These are phyloP conservation scores for Tulasnella calospora DNA, from an alignment of 768 basidiomycete species.

Conservation along the genomic window DNA sequence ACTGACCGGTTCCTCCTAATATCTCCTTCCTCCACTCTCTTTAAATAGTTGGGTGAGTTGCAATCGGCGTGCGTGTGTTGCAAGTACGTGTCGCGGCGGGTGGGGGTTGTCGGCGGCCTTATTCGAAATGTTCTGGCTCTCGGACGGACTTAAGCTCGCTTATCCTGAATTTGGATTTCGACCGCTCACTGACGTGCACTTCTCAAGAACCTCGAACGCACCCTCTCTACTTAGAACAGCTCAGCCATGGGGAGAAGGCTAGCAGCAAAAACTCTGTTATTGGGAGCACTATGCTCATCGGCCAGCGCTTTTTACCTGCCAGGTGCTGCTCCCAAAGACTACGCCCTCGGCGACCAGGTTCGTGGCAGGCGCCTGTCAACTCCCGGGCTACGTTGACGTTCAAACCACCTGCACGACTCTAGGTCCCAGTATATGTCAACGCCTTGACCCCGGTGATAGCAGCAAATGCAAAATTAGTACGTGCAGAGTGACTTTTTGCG, in stretches of 20 bases:
- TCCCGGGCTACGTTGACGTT: background rate
- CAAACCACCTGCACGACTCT: background rate
- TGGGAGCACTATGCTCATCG: constrained; percentile 12
- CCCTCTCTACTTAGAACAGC: background rate
- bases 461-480: constrained; percentile 34
- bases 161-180: constrained; percentile 4
- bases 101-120: background rate
- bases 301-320: constrained; percentile 83
- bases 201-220: background rate
- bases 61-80: background rate
- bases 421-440: constrained; percentile 77
- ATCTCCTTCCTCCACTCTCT: constrained; percentile 12
- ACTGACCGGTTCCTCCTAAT: constrained; percentile 6
- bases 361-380: background rate
- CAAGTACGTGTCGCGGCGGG: constrained; percentile 4
- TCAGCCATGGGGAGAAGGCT: background rate
- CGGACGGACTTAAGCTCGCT: constrained; percentile 16
- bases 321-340: constrained; percentile 79
- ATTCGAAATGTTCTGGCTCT: constrained; percentile 3
- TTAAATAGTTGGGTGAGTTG: constrained; percentile 3
- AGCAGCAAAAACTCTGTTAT: background rate
- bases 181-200: background rate
- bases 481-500: constrained; percentile 23
- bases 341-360: constrained; percentile 55
- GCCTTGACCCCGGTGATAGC: constrained; percentile 82